phyloP scores from a whole-genome alignment of 2,329 filamentous ascomycete species.

The Nectriaceae sp. region DNA sequence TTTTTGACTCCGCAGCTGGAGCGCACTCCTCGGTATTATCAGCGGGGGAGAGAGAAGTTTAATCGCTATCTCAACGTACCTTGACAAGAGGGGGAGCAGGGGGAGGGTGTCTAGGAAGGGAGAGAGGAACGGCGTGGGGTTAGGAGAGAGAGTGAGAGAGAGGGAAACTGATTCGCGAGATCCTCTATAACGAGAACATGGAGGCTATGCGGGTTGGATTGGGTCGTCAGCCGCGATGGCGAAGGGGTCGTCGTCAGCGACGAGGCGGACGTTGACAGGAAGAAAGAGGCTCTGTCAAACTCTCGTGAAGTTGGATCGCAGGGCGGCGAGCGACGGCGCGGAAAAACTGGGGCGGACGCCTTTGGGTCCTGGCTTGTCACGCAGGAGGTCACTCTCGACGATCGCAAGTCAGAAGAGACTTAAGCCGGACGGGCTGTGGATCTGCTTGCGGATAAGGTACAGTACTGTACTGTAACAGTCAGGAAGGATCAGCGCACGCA shows the following conservation, averaged over 20 bases:
- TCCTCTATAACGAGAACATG: slow-evolving; percentile 41
- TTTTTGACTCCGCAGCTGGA: too few relatives aligned
- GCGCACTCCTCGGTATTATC: too few relatives aligned
- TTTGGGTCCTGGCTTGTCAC: neutral
- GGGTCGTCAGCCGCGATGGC: slow-evolving; percentile 5
- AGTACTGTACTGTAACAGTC: too few relatives aligned
- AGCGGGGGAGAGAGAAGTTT: slow-evolving; percentile 6
- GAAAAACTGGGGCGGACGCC: neutral
- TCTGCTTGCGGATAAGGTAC: slow-evolving; percentile 9
- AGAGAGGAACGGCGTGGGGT: slow-evolving; percentile 8
- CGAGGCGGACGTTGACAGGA: slow-evolving; percentile 1
- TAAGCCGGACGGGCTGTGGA: neutral
- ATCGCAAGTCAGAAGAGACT: neutral
- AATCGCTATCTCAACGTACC: neutral
- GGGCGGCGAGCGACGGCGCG: neutral
- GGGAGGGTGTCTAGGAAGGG: slow-evolving; percentile 5
- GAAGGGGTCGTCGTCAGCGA: slow-evolving; percentile 8
- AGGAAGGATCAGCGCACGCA: neutral
- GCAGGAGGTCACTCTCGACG: neutral
- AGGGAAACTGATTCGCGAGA: slow-evolving; percentile 20
- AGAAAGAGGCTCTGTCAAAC: neutral
- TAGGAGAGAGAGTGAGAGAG: slow-evolving; percentile 13
- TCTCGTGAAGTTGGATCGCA: neutral
- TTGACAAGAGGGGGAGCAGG: neutral
- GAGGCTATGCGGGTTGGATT: slow-evolving; percentile 22